Evolutionary conservation across 768 basidiomycete genomes (phyloP), one percentile per base, ranked within the genome.

Genomic region (Suillus plorans): DNA sequence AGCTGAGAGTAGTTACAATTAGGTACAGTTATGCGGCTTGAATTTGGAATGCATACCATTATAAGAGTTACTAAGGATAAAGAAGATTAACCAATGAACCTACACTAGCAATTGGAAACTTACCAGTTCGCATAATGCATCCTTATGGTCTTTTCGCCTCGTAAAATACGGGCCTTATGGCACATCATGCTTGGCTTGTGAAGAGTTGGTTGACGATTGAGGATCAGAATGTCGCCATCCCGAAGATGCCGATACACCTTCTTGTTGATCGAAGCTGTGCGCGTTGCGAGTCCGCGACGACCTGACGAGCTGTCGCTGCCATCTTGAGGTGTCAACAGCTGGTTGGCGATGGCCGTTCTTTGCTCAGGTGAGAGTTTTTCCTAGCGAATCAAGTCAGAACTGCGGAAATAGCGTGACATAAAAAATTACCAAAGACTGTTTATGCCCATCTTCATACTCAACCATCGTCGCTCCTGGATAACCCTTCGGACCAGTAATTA

Each of bases 181-280:
- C 89, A 90, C 97, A 99, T 99, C 97, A 99, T 99, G 82, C 93
- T 95, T 25, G 97, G 97, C 74, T 99, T 99, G 76, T 99, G 97
- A 61, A 99, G 83, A 2, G 97, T 99, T 8, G 97, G 97, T 80
- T 99, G 97, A 60, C 97, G 91, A 74, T 99, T 99, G 45, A 99
- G 82, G 69, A 99, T 92, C 63, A 99, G 80, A 62, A 97, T 90
- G 74, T 99, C 97, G 3, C 97, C 97, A 76, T 99, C 95, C 49
- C 86, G 86, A 6, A 99, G 81, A 79, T 99, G 97, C 44, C 97
- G 85, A 76, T 95, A 96, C 36, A 99, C 97, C 78, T 99, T 99
- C 82, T 99, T 98, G 79, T 97, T 97, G 67, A 95, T 81, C 4
- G 90, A 84, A 1, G 88, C 77, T 5, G 92, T 94, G 34, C 90